Conservation (phyloP, 768 basidiomycete genomes). For the Xerocomus brunneocitrinus region DNA sequence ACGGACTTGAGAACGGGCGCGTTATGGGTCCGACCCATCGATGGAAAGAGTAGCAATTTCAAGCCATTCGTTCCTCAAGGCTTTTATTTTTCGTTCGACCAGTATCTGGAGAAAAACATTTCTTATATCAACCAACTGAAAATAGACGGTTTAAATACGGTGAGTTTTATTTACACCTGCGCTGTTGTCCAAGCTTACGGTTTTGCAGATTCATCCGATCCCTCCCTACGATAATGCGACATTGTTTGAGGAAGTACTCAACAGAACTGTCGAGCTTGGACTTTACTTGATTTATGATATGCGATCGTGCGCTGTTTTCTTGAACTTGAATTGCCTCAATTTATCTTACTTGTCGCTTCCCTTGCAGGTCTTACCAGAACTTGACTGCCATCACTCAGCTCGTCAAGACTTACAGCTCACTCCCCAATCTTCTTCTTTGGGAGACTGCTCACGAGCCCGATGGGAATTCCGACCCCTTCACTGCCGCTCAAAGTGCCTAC, state of each 20-base stretch:
- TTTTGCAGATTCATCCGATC: conserved; percentile 62
- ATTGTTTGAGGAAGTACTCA: conserved; percentile 18
- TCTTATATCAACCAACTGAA: conserved; percentile 52
- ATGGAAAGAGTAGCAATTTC: conserved; percentile 19
- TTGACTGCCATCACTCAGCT: conserved; percentile 53
- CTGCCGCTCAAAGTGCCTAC: conserved; percentile 27
- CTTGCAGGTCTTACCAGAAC: conserved; percentile 54
- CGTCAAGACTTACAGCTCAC: conserved; percentile 59
- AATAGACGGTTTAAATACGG: conserved; percentile 43
- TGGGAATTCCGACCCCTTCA: conserved; percentile 54
- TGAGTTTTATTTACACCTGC: background rate
- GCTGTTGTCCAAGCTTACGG: conserved; percentile 18
- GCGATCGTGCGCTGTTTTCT: conserved; percentile 41
- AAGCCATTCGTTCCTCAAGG: conserved; percentile 61
- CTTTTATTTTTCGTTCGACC: conserved; percentile 63
- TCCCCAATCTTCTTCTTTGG: conserved; percentile 65
- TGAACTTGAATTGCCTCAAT: background rate
- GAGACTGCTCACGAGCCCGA: conserved; percentile 75
- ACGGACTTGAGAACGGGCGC: conserved; percentile 45
- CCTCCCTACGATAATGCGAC: conserved; percentile 61
- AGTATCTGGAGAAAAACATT: conserved; percentile 49
- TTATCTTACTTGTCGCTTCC: background rate
- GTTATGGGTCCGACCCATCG: conserved; percentile 35
- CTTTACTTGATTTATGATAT: conserved; percentile 78
- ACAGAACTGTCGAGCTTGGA: conserved; percentile 15